These are phyloP conservation scores for Euphorbia lathyris DNA, from an alignment of 345 rosid genomes.

Conservation along the genomic window DNA sequence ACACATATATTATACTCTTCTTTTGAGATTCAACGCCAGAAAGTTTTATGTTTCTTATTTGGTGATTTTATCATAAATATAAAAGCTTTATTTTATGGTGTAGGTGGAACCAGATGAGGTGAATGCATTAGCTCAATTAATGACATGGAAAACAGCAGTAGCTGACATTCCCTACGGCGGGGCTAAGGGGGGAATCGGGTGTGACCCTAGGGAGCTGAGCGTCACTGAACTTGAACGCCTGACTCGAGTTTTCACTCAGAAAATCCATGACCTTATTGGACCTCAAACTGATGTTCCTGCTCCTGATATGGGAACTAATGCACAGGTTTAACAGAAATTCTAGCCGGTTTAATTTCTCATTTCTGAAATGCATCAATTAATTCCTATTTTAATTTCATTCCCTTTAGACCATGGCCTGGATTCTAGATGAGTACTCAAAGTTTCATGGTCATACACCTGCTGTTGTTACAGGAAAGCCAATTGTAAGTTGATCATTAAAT, in stretches of 20 bases:
- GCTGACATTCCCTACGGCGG: constrained; percentile 23
- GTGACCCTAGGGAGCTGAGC: constrained; percentile 17
- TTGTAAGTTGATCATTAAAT: constrained; percentile 6
- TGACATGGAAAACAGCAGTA: constrained; percentile 26
- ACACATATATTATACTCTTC: neutral
- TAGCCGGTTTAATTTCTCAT: no score
- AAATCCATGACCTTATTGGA: constrained; percentile 26
- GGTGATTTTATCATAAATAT: no score
- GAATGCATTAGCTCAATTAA: constrained; percentile 24
- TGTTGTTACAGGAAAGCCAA: constrained; percentile 28
- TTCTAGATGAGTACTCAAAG: constrained; percentile 24
- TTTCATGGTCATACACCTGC: constrained; percentile 28
- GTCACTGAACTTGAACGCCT: constrained; percentile 13
- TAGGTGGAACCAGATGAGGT: constrained; percentile 26
- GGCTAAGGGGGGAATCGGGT: constrained; percentile 26
- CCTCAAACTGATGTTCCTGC: constrained; percentile 23
- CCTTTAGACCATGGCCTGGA: constrained; percentile 31
- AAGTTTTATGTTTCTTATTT: no score
- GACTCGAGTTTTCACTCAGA: constrained; percentile 25
- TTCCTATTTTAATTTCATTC: no score
- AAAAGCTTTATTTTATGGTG: neutral
- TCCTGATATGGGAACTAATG: constrained; percentile 20
- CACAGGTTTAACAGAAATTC: constrained; percentile 5
- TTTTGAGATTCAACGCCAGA: no score
- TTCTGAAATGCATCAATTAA: no score